Conservation (phyloP, 2,329 filamentous ascomycete genomes). For the Ophiosphaerella herpotricha region DNA sequence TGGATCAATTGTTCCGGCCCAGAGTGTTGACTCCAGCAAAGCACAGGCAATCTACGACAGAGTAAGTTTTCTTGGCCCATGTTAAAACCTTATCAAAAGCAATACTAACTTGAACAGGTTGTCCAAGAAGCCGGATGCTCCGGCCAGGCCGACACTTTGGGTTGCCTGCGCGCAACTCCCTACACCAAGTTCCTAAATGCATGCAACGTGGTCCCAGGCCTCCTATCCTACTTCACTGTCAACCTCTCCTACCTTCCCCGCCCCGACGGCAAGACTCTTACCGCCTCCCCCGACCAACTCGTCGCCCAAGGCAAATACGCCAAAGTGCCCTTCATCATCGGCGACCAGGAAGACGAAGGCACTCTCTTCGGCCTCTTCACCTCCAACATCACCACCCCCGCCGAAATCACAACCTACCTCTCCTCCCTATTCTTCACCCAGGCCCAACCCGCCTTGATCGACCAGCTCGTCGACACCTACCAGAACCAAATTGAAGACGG, state of each 20-base stretch:
- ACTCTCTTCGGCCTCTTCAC: constrained; percentile 75
- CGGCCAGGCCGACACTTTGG: constrained; percentile 49
- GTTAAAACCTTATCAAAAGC: constrained; percentile 48
- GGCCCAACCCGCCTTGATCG: constrained; percentile 58
- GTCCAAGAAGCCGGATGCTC: constrained; percentile 54
- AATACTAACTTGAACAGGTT: constrained; percentile 57
- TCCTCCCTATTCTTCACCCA: constrained; percentile 63
- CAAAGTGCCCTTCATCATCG: constrained; percentile 67
- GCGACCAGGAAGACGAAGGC: constrained; percentile 80
- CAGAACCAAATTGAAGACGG: constrained; percentile 61
- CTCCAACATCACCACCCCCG: constrained; percentile 66
- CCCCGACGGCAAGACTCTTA: constrained; percentile 68
- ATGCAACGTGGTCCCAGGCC: constrained; percentile 69
- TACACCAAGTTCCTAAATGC: constrained; percentile 62
- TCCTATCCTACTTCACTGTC: constrained; percentile 70
- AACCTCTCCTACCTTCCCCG: constrained; percentile 75
- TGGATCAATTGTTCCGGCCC: constrained; percentile 45
- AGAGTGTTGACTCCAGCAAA: constrained; percentile 67
- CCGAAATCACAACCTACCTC: constrained; percentile 66
- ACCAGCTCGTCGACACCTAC: constrained; percentile 66
- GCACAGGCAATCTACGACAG: constrained; percentile 63
- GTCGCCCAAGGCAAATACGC: constrained; percentile 59
- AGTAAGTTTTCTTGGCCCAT: constrained; percentile 33
- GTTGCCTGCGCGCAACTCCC: constrained; percentile 53
- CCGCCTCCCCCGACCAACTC: constrained; percentile 66